Evolutionary conservation across 2,329 filamentous ascomycete species (phyloP).

Genomic region (Alternaria conjuncta): DNA sequence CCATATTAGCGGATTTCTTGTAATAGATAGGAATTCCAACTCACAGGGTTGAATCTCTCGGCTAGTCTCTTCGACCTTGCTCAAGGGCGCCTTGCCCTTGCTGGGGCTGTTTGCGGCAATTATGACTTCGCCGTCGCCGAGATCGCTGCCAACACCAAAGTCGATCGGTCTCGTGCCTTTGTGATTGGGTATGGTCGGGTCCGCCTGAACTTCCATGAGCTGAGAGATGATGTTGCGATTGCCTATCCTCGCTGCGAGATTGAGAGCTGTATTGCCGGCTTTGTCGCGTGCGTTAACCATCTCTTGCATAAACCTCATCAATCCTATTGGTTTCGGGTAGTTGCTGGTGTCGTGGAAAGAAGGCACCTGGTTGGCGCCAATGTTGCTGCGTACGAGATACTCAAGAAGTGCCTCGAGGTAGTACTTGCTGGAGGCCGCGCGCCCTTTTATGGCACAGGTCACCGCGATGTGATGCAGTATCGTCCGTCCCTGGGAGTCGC

Average conservation of each 20-base stretch:
- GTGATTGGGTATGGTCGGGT: conserved; percentile 89
- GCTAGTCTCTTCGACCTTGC: conserved; percentile 72
- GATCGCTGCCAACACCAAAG: conserved; percentile 84
- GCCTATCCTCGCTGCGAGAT: conserved; percentile 89
- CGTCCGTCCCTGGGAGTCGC: conserved; percentile 87
- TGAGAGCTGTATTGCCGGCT: conserved; percentile 91
- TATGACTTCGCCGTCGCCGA: conserved; percentile 35
- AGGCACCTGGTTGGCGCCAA: conserved; percentile 38
- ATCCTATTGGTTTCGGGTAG: conserved; percentile 72
- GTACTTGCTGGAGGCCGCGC: conserved; percentile 89
- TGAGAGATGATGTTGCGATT: conserved; percentile 97
- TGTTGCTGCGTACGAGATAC: conserved; percentile 83
- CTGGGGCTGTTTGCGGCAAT: conserved; percentile 41
- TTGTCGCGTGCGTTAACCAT: conserved; percentile 97
- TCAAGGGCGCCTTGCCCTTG: conserved; percentile 48
- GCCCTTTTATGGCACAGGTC: conserved; percentile 92
- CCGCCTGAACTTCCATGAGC: conserved; percentile 90
- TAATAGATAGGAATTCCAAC: conserved; percentile 43
- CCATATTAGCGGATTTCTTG: not conserved
- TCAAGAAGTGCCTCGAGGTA: conserved; percentile 94
- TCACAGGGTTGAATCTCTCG: conserved; percentile 80
- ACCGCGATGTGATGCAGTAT: conserved; percentile 96
- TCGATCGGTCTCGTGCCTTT: conserved; percentile 89
- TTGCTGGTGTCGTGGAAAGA: conserved; percentile 60
- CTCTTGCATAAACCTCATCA: conserved; percentile 94